Conservation (phyloP, 1,284 basidiomycete species). For the Pyrrhoderma noxium region DNA sequence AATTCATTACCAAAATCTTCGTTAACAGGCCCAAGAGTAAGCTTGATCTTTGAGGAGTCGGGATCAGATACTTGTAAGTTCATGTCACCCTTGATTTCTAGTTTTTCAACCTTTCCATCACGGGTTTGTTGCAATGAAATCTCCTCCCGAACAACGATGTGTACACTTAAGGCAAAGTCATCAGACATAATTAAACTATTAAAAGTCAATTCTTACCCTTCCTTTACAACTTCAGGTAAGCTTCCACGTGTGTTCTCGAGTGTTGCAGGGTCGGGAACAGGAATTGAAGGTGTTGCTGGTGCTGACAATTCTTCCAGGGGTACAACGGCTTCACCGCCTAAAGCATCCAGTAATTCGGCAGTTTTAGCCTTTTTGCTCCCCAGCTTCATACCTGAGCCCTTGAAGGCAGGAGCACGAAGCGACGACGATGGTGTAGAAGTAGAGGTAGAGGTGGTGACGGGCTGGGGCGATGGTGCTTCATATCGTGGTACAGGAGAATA, state of each 20-base stretch:
- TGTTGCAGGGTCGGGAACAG: constrained; percentile 38
- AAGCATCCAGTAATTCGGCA: constrained; percentile 78
- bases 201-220: constrained; percentile 47
- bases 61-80: constrained; percentile 85
- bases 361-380: constrained; percentile 88
- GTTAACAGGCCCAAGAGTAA: constrained; percentile 59
- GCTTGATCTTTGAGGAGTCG: constrained; percentile 66
- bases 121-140: constrained; percentile 77
- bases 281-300: constrained; percentile 48
- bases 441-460: constrained; percentile 43
- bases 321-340: constrained; percentile 72
- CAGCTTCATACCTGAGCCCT: constrained; percentile 96
- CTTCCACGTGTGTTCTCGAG: constrained; percentile 44
- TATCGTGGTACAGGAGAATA: constrained; percentile 69
- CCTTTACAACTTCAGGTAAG: constrained; percentile 69
- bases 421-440: constrained; percentile 40
- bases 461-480: constrained; percentile 48
- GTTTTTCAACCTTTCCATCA: constrained; percentile 84
- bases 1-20: constrained; percentile 57
- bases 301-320: constrained; percentile 47
- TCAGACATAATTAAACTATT: constrained; percentile 5
- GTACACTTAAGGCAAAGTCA: constrained; percentile 50
- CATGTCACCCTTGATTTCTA: constrained; percentile 93
- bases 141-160: constrained; percentile 80
- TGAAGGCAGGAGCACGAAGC: constrained; percentile 74